Evolutionary conservation across 106 monocot genomes (phyloP).

Genomic region (Dioscorea zingiberensis): DNA sequence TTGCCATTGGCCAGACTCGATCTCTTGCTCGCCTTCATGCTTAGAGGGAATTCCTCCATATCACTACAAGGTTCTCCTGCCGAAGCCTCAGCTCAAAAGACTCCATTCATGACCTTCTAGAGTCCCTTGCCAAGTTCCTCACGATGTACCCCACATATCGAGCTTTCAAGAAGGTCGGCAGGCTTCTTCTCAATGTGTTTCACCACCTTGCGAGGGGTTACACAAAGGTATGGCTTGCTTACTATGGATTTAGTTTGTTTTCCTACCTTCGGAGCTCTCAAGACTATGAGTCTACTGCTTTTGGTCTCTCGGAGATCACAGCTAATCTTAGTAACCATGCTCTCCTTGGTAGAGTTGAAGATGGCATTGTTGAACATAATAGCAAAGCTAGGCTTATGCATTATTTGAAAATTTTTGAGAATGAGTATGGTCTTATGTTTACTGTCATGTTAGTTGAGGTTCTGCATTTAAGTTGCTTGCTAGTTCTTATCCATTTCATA

Average conservation of each 20-base stretch:
- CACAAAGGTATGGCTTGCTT: constrained; percentile 87
- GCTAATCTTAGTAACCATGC: constrained; percentile 93
- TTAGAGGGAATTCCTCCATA: constrained; percentile 85
- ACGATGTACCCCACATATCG: constrained; percentile 87
- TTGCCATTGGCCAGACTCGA: constrained; percentile 38
- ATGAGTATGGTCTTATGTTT: constrained; percentile 85
- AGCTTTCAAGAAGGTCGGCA: constrained; percentile 56
- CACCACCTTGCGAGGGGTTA: constrained; percentile 45
- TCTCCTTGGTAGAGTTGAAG: constrained; percentile 75
- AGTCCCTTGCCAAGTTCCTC: constrained; percentile 67
- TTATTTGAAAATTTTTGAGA: constrained; percentile 89
- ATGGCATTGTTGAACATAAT: constrained; percentile 75
- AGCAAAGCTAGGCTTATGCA: constrained; percentile 80
- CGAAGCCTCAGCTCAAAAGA: constrained; percentile 43
- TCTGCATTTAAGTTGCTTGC: constrained; percentile 90
- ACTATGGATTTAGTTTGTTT: constrained; percentile 93
- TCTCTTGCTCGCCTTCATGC: constrained; percentile 55
- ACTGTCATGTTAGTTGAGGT: constrained; percentile 87
- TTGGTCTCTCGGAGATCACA: constrained; percentile 79
- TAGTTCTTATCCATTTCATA: constrained; percentile 88
- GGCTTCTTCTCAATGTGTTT: constrained; percentile 60
- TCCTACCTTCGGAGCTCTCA: constrained; percentile 68
- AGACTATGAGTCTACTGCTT: constrained; percentile 64
- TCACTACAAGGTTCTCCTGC: constrained; percentile 75
- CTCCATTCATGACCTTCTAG: constrained; percentile 50